These are phyloP conservation scores for Misopates orontium DNA, from an alignment of 257 asterid species.

Conservation along the genomic window DNA sequence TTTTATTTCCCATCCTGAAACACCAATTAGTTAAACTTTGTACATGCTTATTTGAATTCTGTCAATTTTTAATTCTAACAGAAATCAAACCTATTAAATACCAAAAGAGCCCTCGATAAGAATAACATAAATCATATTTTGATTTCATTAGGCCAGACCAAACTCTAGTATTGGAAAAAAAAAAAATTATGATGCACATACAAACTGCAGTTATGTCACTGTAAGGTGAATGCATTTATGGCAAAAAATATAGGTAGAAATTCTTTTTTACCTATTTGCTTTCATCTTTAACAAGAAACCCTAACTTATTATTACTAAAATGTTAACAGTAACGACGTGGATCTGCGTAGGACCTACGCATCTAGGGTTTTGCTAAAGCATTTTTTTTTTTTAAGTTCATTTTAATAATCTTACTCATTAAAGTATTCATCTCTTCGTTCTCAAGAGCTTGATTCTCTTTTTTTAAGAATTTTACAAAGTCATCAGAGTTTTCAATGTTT, in stretches of 20 bases:
- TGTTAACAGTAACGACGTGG: not conserved
- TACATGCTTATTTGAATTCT: not conserved
- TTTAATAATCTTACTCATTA: not conserved
- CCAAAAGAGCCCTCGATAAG: not conserved
- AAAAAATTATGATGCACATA: no score
- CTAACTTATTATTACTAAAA: not conserved
- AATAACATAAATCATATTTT: no score
- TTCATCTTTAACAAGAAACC: slow-evolving; percentile 23
- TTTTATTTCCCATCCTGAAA: not conserved
- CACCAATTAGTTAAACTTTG: not conserved
- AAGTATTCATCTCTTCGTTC: not conserved
- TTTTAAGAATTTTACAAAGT: no score
- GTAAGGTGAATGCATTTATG: no score
- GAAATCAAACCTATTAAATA: not conserved
- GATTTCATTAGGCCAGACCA: no score
- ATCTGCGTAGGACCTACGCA: no score
- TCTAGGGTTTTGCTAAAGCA: no score
- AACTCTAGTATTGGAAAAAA: no score
- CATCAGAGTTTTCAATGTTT: no score
- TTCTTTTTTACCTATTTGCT: not conserved
- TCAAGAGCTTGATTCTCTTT: no score
- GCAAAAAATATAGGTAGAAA: not conserved
- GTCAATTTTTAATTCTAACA: not conserved
- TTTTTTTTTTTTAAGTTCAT: no score
- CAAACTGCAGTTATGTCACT: no score